Evolutionary conservation across 768 basidiomycete genomes (phyloP).

Genomic region (Hypholoma fasciculare): DNA sequence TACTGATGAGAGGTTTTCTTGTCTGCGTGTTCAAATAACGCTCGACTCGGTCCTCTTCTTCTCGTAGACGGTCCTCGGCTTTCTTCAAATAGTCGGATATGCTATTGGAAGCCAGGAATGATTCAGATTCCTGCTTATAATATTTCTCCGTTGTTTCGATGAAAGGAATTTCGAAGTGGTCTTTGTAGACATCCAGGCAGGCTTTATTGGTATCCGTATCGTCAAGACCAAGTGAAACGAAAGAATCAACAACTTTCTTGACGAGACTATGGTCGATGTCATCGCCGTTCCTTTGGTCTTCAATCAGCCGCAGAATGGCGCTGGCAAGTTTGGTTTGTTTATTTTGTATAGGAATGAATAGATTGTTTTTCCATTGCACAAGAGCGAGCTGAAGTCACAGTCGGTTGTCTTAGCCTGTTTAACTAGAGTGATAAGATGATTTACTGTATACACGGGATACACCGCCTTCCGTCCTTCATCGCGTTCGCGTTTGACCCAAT

Average conservation of each 20-base stretch:
- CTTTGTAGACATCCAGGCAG: constrained; percentile 90
- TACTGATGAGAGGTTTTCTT: constrained; percentile 73
- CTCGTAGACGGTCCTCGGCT: constrained; percentile 87
- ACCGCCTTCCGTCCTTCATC: constrained; percentile 96
- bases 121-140: constrained; percentile 89
- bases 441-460: constrained; percentile 93
- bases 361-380: constrained; percentile 92
- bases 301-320: constrained; percentile 87
- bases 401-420: constrained; percentile 5
- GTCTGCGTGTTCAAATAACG: constrained; percentile 90
- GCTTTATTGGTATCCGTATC: constrained; percentile 90
- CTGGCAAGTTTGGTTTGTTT: constrained; percentile 81
- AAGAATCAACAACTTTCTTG: constrained; percentile 93
- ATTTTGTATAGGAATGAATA: constrained; percentile 87
- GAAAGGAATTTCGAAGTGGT: constrained; percentile 89
- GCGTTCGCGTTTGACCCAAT: constrained; percentile 98
- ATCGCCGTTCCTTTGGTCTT: constrained; percentile 92
- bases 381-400: constrained; percentile 74
- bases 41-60: constrained; percentile 96
- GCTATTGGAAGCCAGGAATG: constrained; percentile 84
- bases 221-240: constrained; percentile 93
- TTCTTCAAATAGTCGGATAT: constrained; percentile 95
- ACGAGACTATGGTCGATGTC: constrained; percentile 90
- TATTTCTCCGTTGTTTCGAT: constrained; percentile 86
- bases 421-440: constrained; percentile 21